Conservation (phyloP, 257 asterid genomes). For the Penstemon eatonii region DNA sequence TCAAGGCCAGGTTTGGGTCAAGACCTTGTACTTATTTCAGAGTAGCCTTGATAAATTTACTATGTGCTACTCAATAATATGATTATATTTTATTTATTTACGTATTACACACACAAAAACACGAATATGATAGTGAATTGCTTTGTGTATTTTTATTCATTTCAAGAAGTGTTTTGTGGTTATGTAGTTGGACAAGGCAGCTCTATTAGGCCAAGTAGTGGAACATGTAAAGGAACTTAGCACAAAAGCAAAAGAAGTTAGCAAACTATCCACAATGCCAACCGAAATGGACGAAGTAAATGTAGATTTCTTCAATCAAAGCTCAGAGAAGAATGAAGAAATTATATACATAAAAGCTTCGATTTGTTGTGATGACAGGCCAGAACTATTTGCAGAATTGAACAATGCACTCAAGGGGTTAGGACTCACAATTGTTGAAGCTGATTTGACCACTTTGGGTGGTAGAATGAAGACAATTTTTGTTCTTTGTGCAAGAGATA, state of each 20-base stretch:
- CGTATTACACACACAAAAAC: too few species aligned
- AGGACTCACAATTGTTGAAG: slow-evolving; percentile 43
- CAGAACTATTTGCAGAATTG: slow-evolving; percentile 64
- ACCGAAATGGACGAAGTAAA: slow-evolving; percentile 63
- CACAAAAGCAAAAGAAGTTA: slow-evolving; percentile 48
- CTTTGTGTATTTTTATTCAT: not conserved
- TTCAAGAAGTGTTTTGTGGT: not conserved
- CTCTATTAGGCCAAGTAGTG: slow-evolving; percentile 73
- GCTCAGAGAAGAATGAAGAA: slow-evolving; percentile 11
- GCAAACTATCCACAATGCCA: slow-evolving; percentile 54
- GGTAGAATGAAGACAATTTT: slow-evolving; percentile 60
- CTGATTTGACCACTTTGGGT: slow-evolving; percentile 64
- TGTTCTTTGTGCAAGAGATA: slow-evolving; percentile 34
- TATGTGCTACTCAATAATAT: too few species aligned
- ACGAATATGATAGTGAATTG: not conserved
- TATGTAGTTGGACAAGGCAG: slow-evolving; percentile 93
- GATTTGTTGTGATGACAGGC: slow-evolving; percentile 74
- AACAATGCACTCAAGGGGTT: slow-evolving; percentile 51
- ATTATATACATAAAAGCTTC: slow-evolving; percentile 47
- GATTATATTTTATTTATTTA: too few species aligned
- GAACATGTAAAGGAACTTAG: slow-evolving; percentile 70
- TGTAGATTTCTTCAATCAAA: slow-evolving; percentile 32
- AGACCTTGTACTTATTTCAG: too few species aligned
- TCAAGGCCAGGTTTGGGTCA: too few species aligned
- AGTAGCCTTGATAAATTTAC: too few species aligned